phyloP scores from a whole-genome alignment of 2,329 filamentous ascomycete genomes.

The Penicillium nordicum region DNA sequence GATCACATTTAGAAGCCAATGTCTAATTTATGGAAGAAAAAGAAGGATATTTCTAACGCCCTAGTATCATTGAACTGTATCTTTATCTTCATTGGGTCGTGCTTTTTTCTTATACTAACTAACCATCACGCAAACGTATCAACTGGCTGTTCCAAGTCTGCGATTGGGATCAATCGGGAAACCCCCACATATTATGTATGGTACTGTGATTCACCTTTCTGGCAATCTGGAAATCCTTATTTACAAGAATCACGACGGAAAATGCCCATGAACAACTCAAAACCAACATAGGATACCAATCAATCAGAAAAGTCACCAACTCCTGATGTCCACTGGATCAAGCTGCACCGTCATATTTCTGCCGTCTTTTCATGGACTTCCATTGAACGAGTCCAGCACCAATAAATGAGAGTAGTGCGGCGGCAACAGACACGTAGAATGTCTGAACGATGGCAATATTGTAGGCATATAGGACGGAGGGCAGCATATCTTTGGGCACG shows the following conservation, averaged over 20 bases:
- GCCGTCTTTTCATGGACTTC: constrained; percentile 34
- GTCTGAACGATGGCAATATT: constrained; percentile 38
- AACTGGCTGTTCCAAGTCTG: neutral
- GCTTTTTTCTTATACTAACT: neutral
- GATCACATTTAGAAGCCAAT: no score
- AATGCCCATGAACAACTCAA: neutral
- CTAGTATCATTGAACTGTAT: neutral
- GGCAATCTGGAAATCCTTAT: neutral
- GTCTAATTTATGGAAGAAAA: no score
- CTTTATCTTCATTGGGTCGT: neutral
- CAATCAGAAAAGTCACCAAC: neutral
- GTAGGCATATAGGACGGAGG: constrained; percentile 35
- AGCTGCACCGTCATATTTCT: constrained; percentile 2
- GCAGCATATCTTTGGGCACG: constrained; percentile 27
- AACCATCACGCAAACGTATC: neutral
- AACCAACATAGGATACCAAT: neutral
- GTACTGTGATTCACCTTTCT: neutral
- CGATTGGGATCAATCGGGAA: no score
- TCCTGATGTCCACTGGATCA: neutral
- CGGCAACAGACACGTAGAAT: constrained; percentile 39
- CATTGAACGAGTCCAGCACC: constrained; percentile 38
- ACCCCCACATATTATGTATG: no score
- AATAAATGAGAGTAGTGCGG: constrained; percentile 31
- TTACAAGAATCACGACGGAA: neutral
- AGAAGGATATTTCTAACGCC: no score